Conservation (phyloP, 345 rosid genomes). For the Reutealis trisperma region DNA sequence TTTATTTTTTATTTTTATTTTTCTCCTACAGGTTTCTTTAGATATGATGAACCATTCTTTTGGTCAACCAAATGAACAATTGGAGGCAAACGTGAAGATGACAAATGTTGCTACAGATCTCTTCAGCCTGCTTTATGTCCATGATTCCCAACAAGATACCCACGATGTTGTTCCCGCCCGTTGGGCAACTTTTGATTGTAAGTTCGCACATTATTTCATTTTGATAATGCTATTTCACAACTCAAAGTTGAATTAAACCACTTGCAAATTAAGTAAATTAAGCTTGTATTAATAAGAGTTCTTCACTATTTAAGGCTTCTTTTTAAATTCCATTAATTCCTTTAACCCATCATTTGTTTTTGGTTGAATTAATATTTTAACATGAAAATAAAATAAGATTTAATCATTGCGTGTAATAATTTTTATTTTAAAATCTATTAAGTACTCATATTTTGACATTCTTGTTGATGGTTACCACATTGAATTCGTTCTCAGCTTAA, state of each 20-base stretch:
- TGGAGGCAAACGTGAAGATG: constrained; percentile 3
- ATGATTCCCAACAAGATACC: constrained; percentile 6
- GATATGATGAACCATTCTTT: constrained; percentile 34
- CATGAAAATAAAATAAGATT: too few relatives aligned
- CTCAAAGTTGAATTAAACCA: too few relatives aligned
- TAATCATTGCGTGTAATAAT: too few relatives aligned
- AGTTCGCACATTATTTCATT: constrained; percentile 5
- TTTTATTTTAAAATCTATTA: too few relatives aligned
- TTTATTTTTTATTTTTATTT: too few relatives aligned
- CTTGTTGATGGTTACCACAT: too few relatives aligned
- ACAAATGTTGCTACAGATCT: constrained; percentile 14
- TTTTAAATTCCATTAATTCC: too few relatives aligned
- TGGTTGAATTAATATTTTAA: too few relatives aligned
- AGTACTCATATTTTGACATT: too few relatives aligned
- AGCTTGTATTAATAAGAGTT: background rate
- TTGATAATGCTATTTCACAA: too few relatives aligned
- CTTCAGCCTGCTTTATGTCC: constrained; percentile 23
- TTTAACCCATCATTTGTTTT: too few relatives aligned
- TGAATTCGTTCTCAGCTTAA: too few relatives aligned
- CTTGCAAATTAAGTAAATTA: background rate
- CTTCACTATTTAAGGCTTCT: background rate
- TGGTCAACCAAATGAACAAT: constrained; percentile 22
- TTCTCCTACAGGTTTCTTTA: constrained; percentile 46
- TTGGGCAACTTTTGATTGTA: constrained; percentile 78
- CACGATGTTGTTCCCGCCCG: constrained; percentile 33